Evolutionary conservation across 2,329 filamentous ascomycete species (phyloP).

Genomic region (Verticillium zaregamsianum): DNA sequence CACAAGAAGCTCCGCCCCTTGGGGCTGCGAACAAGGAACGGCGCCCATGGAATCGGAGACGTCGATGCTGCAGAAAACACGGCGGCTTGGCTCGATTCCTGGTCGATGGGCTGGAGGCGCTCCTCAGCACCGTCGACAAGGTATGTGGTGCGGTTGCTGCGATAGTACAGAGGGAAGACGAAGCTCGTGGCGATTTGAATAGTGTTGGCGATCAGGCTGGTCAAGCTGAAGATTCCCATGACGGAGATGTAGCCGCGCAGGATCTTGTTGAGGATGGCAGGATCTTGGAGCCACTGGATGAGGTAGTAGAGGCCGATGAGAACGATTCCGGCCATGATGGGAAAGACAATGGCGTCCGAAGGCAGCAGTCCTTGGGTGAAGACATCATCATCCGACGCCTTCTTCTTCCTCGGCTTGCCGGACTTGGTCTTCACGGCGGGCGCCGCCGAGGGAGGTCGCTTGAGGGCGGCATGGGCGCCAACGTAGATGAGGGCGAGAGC

Average conservation of each 20-base stretch:
- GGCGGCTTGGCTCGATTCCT: background rate
- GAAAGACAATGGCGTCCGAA: conserved; percentile 80
- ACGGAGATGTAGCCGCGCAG: conserved; percentile 79
- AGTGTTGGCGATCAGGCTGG: conserved; percentile 68
- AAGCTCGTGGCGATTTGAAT: conserved; percentile 62
- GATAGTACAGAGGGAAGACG: conserved; percentile 71
- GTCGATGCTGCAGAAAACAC: background rate
- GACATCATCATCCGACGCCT: conserved; percentile 35
- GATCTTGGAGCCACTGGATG: conserved; percentile 84
- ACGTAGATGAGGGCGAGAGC: conserved; percentile 81
- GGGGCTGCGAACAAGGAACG: conserved; percentile 19
- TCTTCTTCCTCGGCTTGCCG: conserved; percentile 36
- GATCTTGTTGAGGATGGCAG: conserved; percentile 75
- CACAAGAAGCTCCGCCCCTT: conserved; percentile 32
- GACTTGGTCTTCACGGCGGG: conserved; percentile 26
- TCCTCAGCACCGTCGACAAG: conserved; percentile 37
- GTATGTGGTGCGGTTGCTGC: conserved; percentile 37
- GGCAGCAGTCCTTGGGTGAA: conserved; percentile 62
- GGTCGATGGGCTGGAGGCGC: conserved; percentile 23
- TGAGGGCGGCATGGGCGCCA: conserved; percentile 79
- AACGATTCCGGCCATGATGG: conserved; percentile 68
- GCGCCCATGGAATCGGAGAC: background rate
- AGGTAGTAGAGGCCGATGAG: conserved; percentile 79
- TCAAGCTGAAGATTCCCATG: conserved; percentile 73
- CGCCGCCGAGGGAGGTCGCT: conserved; percentile 75